Evolutionary conservation across 768 basidiomycete species (phyloP), one percentile per base, ranked within the genome.

Genomic region (Boletus subparvulus): DNA sequence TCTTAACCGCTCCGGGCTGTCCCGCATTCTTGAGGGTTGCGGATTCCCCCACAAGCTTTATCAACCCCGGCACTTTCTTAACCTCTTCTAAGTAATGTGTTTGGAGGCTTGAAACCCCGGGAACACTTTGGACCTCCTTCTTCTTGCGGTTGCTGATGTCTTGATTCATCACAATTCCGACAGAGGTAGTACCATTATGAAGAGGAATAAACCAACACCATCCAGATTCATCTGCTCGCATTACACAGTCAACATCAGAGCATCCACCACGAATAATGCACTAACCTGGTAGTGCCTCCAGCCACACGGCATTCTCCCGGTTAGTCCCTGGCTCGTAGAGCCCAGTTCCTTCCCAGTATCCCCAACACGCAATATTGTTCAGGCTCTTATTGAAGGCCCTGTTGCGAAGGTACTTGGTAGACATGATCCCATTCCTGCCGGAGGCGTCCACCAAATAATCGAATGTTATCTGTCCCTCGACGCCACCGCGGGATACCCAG

Each of bases 191-290:
- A 21, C 77, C 77, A 43, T 77, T 73, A 57, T 78, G 73, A n/a
- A 83, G 73, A 2, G 81, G 82, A 44, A 83, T 83, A 56, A 80
- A 81, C 82, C 82, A 83, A 19, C 74, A 75, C 82, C 82, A 83
- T 7, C 82, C 81, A 30, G 75, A 75, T 58, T 81, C 79, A 45
- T 82, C 81, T 81, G 7, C 32, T 14, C 35, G 14, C 35, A 14
- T 6, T 12, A 33, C 35, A 36, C 6, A 36, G 14, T 36, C 35
- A 36, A 13, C 14, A 6, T 14, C 13, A 36, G 4, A 36, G 13
- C 13, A 36, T 36, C 35, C 14, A 14, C 13, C 6, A 14, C 13
- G 14, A 6, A 36, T 36, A 36, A 14, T 6, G 35, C 13, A 36
- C 35, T 6, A 36, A 36, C 59, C 50, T 4, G 50, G 68, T 19